phyloP scores from a whole-genome alignment of 1,284 basidiomycete genomes.

The Porogramme epimiltina region DNA sequence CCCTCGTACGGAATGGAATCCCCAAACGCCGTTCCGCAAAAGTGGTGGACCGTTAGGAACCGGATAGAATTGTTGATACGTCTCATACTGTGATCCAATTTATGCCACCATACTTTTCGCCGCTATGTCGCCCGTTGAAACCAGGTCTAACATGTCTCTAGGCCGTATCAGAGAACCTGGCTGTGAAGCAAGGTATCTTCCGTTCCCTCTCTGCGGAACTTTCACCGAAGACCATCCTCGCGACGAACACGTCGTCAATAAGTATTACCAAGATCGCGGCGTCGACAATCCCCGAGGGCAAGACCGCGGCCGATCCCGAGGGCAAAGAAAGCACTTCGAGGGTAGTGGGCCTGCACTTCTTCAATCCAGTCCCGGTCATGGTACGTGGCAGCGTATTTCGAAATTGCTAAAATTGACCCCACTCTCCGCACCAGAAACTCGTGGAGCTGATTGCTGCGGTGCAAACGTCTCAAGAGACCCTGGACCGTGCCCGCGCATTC shows the following conservation, averaged over 20 bases:
- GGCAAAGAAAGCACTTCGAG: conserved; percentile 65
- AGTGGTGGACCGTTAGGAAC: too few species aligned
- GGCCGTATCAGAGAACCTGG: conserved; percentile 89
- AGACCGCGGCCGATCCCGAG: conserved; percentile 58
- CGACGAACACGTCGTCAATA: conserved; percentile 94
- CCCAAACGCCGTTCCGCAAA: too few species aligned
- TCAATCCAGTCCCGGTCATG: conserved; percentile 96
- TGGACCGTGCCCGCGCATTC: conserved; percentile 80
- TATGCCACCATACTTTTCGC: too few species aligned
- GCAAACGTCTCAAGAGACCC: conserved; percentile 81
- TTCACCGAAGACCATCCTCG: conserved; percentile 79
- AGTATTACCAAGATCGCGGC: conserved; percentile 92
- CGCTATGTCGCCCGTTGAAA: too few species aligned
- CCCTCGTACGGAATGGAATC: too few species aligned
- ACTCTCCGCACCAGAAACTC: conserved; percentile 61
- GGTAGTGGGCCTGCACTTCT: conserved; percentile 90
- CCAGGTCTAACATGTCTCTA: conserved; percentile 33
- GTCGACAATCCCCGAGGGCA: conserved; percentile 62
- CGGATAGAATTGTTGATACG: too few species aligned
- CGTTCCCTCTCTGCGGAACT: conserved; percentile 67
- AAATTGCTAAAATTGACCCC: background rate
- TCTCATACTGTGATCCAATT: too few species aligned
- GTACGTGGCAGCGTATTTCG: conserved; percentile 40
- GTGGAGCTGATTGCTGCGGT: conserved; percentile 92
- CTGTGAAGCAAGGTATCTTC: conserved; percentile 84